Conservation (phyloP, 257 asterid species). For the Avicennia marina region DNA sequence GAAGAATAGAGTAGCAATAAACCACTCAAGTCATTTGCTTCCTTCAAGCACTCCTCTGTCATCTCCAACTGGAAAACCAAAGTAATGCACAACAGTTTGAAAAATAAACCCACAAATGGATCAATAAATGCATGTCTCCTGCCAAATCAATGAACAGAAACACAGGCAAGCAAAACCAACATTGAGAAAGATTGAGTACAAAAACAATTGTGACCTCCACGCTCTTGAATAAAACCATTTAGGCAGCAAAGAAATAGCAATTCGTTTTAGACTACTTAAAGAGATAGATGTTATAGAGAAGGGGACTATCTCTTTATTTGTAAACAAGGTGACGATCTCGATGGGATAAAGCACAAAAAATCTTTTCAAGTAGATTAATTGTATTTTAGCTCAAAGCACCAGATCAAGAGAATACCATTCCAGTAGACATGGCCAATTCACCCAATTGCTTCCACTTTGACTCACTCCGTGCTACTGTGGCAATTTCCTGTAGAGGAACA, state of each 20-base stretch:
- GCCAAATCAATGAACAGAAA: no score
- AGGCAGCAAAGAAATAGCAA: no score
- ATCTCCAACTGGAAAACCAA: slow-evolving; percentile 62
- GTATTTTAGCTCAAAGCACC: background rate
- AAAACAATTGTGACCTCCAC: background rate
- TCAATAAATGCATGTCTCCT: background rate
- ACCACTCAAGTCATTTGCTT: slow-evolving; percentile 96
- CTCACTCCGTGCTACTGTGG: slow-evolving; percentile 68
- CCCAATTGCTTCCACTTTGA: slow-evolving; percentile 98
- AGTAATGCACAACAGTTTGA: slow-evolving; percentile 8
- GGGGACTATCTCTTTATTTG: no score
- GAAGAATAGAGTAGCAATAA: slow-evolving; percentile 82
- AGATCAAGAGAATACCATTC: slow-evolving; percentile 56
- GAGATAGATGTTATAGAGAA: no score
- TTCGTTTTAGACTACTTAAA: no score
- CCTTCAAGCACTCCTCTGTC: slow-evolving; percentile 91
- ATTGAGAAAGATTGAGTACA: background rate
- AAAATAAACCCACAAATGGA: background rate
- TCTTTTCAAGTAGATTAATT: background rate
- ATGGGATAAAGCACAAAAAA: no score
- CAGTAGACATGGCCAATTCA: slow-evolving; percentile 90
- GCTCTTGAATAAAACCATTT: no score
- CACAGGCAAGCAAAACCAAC: background rate
- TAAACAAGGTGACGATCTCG: no score
- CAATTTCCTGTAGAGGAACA: slow-evolving; percentile 67